Evolutionary conservation across 805 yeast genomes (phyloP), one percentile per base, ranked within the genome.

Genomic region (Starmerella bombicola): DNA sequence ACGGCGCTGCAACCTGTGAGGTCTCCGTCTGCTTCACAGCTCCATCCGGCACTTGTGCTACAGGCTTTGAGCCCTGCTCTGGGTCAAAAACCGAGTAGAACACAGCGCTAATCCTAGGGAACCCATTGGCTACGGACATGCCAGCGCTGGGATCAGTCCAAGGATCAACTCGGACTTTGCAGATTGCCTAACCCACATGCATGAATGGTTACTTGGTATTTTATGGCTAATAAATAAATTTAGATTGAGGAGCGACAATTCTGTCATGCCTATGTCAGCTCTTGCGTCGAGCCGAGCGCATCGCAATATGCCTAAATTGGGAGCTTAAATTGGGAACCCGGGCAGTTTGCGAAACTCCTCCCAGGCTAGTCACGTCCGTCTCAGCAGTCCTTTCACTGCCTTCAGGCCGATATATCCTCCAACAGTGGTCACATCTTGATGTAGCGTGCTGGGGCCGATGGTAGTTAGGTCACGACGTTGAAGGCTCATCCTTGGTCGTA

Each of bases 31-130:
- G 33, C 13, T 42, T 50, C 41, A 57, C 72, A 3, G 80, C 67
- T 5, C 84, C 82, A 30, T 76, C 74, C 2, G 98, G 98, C 0
- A 84, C 93, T 57, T 91, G 95, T 53, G 80, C 81, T 4, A 81
- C 71, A 5, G 88, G 86, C 60, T 85, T 84, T 0, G 97, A 79
- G 1, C 98, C 98, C 54, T 85, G 94, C 0, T 91, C 81, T 0
- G 96, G 96, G 54, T 91, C 96, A 61, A 91, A 91, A 0, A 82
- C 83, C 0, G 95, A 76, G 59, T 83, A 91, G 58, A 91, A 86
- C 33, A 85, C 67, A 2, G 95, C 91, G 42, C 74, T 68, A 15
- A 91, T 84, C n/a, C 93, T 94, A 5, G 78, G 80, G 55, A 86
- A 85, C 17, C 51, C 51, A 24, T 47, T 45, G 20, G 49, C 46